Conservation (phyloP, 495 filamentous ascomycete species). For the Mytilinidion resinicola region DNA sequence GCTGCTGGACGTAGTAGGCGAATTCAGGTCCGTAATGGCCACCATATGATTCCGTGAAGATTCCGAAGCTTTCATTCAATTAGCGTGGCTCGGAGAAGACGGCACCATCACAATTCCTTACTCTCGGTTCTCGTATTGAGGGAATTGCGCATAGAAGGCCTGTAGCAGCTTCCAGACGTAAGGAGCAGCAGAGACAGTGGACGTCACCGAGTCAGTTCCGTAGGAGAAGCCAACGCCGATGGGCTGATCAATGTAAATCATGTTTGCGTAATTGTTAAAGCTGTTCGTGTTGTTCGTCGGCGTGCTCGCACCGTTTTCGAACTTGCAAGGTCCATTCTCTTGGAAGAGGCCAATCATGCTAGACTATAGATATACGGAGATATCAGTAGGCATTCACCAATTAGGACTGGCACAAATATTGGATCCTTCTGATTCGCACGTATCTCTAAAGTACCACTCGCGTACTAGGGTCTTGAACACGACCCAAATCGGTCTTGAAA, state of each 20-base stretch:
- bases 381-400: too few species aligned
- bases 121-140: conserved; percentile 48
- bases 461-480: too few species aligned
- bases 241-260: conserved; percentile 62
- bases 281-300: conserved; percentile 52
- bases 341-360: conserved; percentile 58
- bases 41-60: conserved; percentile 54
- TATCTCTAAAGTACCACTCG: too few species aligned
- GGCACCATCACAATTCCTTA: too few species aligned
- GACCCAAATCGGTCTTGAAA: too few species aligned
- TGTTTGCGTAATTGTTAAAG: conserved; percentile 58
- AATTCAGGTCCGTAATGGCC: conserved; percentile 54
- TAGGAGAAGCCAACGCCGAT: conserved; percentile 59
- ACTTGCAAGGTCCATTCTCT: conserved; percentile 59
- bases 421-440: too few species aligned
- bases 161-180: conserved; percentile 52
- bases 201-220: conserved; percentile 43
- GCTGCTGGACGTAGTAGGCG: conserved; percentile 44
- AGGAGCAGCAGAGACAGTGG: conserved; percentile 47
- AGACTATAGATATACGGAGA: conserved; percentile 18
- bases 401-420: too few species aligned
- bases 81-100: too few species aligned
- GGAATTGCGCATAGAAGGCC: conserved; percentile 50
- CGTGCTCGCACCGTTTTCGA: conserved; percentile 46
- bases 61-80: conserved; percentile 35